Conservation (phyloP, 139 green algal species). For the Haematococcus sp. region DNA sequence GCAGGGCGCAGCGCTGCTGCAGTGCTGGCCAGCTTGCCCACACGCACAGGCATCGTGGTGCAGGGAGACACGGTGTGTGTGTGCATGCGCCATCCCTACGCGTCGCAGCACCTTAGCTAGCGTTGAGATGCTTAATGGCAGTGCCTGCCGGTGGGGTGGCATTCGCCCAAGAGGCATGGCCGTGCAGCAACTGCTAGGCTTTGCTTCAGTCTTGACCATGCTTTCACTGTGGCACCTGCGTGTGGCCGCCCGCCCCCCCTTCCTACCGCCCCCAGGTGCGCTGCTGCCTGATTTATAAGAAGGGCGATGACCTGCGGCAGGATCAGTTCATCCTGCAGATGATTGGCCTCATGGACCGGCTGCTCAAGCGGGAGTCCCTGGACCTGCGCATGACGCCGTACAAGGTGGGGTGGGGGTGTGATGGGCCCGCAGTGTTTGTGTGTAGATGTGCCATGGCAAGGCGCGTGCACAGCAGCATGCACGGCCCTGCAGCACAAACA, state of each 20-base stretch:
- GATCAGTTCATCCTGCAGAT: slow-evolving; percentile 82
- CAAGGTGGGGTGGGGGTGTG: slow-evolving; percentile 45
- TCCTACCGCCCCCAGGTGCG: slow-evolving; percentile 14
- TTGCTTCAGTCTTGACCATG: too few species aligned
- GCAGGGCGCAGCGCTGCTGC: background rate
- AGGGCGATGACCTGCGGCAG: slow-evolving; percentile 95
- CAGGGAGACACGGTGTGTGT: slow-evolving; percentile 16
- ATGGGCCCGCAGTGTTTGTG: background rate
- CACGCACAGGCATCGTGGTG: slow-evolving; percentile 30
- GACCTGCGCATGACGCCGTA: slow-evolving; percentile 93
- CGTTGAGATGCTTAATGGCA: too few species aligned
- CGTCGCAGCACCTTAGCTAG: too few species aligned
- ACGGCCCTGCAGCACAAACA: background rate
- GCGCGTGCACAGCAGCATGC: background rate
- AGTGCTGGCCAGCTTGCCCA: slow-evolving; percentile 3
- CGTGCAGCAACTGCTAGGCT: too few species aligned
- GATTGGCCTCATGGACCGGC: slow-evolving; percentile 93
- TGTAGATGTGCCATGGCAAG: background rate
- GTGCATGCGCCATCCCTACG: too few species aligned
- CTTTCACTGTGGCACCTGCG: too few species aligned
- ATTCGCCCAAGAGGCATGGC: too few species aligned
- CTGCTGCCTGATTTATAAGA: slow-evolving; percentile 94
- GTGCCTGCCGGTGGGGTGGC: too few species aligned
- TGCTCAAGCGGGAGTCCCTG: slow-evolving; percentile 94
- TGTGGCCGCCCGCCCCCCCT: too few species aligned